Conservation (phyloP, 495 filamentous ascomycete genomes). For the Penicillium egyptiacum region DNA sequence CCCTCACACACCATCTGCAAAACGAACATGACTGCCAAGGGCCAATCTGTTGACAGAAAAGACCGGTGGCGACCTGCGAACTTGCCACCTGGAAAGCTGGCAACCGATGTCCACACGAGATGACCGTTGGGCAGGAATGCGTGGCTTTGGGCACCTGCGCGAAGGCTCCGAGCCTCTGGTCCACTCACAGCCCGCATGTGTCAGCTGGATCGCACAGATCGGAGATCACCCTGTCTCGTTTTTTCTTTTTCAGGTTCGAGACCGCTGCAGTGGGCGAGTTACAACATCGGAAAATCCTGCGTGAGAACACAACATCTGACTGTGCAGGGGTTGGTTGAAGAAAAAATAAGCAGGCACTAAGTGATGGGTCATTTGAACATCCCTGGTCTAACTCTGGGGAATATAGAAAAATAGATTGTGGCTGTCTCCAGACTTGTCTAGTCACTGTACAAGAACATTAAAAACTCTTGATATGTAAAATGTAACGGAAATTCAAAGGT, state of each 20-base stretch:
- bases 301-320: conserved; percentile 14
- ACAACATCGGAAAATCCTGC: conserved; percentile 11
- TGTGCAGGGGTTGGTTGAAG: not conserved
- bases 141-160: conserved; percentile 41
- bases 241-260: conserved; percentile 14
- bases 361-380: not conserved
- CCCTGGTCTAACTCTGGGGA: not conserved
- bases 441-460: not conserved
- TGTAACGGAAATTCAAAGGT: not conserved
- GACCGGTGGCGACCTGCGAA: conserved; percentile 16
- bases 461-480: not conserved
- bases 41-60: conserved; percentile 21
- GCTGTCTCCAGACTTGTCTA: not conserved
- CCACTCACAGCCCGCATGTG: conserved; percentile 25
- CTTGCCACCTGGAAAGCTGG: conserved; percentile 26
- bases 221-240: conserved; percentile 17
- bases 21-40: conserved; percentile 1
- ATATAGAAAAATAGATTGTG: not conserved
- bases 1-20: conserved; percentile 10
- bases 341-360: conserved; percentile 10
- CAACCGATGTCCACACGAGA: conserved; percentile 13
- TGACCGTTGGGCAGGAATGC: conserved; percentile 46
- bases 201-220: conserved; percentile 23
- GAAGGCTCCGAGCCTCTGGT: conserved; percentile 12
- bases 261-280: not conserved